A percentile compares a stretch with the other conserved stretches of the same genome.
Evolutionary conservation across 176 grass and related monocot genomes (phyloP).

Genomic region (Oryza glumipatula): DNA sequence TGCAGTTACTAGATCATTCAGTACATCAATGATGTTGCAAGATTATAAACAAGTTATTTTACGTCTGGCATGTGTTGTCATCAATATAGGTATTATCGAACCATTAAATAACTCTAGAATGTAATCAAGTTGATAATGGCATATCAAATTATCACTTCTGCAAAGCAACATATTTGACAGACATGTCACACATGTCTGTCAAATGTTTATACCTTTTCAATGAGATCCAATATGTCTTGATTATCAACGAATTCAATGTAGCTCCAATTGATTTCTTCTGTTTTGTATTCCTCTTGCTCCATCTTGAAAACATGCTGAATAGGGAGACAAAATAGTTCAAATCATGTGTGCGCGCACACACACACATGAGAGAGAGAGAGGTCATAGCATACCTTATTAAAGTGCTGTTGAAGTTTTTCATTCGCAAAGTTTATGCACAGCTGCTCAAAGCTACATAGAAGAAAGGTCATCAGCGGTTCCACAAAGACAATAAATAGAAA

Average conservation of each 20-base stretch:
- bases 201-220: conserved; percentile 73
- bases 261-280: conserved; percentile 90
- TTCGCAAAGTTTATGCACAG: conserved; percentile 98
- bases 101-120: not conserved
- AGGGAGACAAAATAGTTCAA: conserved; percentile 38
- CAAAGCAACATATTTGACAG: not conserved
- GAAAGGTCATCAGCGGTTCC: conserved; percentile 31
- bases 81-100: not conserved
- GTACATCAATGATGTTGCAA: not conserved
- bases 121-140: not conserved
- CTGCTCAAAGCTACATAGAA: conserved; percentile 83
- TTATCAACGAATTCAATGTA: conserved; percentile 96
- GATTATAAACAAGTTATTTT: not conserved
- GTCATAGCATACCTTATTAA: conserved; percentile 70
- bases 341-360: not conserved
- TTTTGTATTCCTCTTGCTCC: conserved; percentile 93
- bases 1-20: conserved; percentile 1
- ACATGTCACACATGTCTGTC: not conserved
- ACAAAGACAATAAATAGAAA: conserved; percentile 28
- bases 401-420: conserved; percentile 96
- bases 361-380: not conserved
- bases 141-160: not conserved
- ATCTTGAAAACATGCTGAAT: conserved; percentile 96
- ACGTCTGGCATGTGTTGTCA: not conserved
- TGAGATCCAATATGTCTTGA: conserved; percentile 90